Base-by-base conservation (phyloP, 805 yeast species). In the Starmerella scarabaei region DNA sequence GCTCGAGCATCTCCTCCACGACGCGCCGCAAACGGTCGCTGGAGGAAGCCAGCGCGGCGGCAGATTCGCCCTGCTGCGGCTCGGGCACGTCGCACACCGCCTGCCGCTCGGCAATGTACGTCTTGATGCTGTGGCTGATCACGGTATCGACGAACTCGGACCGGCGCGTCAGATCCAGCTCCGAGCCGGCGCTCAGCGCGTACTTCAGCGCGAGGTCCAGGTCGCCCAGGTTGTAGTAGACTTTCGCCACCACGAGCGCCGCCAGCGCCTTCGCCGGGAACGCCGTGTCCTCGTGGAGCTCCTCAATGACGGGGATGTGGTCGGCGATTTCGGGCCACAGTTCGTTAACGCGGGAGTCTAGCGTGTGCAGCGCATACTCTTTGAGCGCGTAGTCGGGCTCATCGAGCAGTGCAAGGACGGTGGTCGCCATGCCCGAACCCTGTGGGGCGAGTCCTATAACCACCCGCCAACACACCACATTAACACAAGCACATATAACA, bases 301-400 rank as follows among this genome's bases (percentile, higher is more conserved):
- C 93, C 64, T 91, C 98, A 54, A 91, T 80, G 40, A 81, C 85
- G 21, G 82, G 67, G 45, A 91, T 73, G 55, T 72, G 77, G 63
- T 91, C 91, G 42, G 98, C 93, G 42, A 91, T 81, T 65, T 91
- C 97, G 3, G 98, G 84, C 98, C 98, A 91, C 43, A 84, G 69
- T 60, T 83, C 86, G 63, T 85, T 94, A 37, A 84, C 95, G 37
- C 80, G 72, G 21, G 65, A 71, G 57, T 85, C 81, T 50, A 91
- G 72, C 16, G 93, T 77, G 41, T 77, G 66, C 55, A 91, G 70
- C 16, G 97, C 98, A 57, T 83, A 82, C 27, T 78, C 68, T 60
- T 84, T 86, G 50, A 91, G 72, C 38, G 70, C 62, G 36, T 71
- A 63, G 58, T 91, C 96, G 7, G 75, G 68, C 64, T 91, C 99